phyloP scores from a whole-genome alignment of 768 basidiomycete genomes.

The Boletus pseudo-olivaceus region DNA sequence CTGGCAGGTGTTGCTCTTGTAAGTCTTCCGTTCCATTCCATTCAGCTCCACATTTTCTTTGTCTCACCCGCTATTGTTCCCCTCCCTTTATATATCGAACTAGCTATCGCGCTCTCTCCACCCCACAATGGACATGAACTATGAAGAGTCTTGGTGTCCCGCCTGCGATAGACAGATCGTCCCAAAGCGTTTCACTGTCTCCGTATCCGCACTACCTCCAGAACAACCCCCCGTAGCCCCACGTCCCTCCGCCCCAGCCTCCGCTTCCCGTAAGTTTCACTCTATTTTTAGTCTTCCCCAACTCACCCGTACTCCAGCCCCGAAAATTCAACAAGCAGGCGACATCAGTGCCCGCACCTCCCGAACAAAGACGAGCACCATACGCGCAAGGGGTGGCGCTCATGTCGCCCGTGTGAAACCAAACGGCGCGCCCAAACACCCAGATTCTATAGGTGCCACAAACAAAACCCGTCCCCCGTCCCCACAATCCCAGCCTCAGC shows the following conservation, averaged over 20 bases:
- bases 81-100: conserved; percentile 8
- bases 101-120: conserved; percentile 12
- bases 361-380: conserved; percentile 35
- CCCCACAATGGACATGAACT: conserved; percentile 33
- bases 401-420: conserved; percentile 61
- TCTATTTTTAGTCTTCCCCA: background rate
- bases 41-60: conserved; percentile 5
- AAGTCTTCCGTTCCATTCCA: background rate
- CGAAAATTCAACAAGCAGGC: conserved; percentile 27
- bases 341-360: conserved; percentile 27
- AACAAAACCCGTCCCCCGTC: conserved; percentile 13
- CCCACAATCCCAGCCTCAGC: conserved; percentile 19
- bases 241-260: conserved; percentile 38
- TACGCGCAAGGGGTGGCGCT: conserved; percentile 42
- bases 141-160: conserved; percentile 79
- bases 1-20: conserved; percentile 11
- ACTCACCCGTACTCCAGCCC: conserved; percentile 12
- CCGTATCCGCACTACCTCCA: conserved; percentile 31
- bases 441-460: conserved; percentile 21
- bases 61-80: conserved; percentile 19
- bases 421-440: conserved; percentile 51
- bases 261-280: conserved; percentile 35
- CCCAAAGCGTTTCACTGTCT: conserved; percentile 67
- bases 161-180: conserved; percentile 73
- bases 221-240: conserved; percentile 18